Evolutionary conservation across 1,284 basidiomycete species (phyloP).

Genomic region (Hymenochaete sp.): DNA sequence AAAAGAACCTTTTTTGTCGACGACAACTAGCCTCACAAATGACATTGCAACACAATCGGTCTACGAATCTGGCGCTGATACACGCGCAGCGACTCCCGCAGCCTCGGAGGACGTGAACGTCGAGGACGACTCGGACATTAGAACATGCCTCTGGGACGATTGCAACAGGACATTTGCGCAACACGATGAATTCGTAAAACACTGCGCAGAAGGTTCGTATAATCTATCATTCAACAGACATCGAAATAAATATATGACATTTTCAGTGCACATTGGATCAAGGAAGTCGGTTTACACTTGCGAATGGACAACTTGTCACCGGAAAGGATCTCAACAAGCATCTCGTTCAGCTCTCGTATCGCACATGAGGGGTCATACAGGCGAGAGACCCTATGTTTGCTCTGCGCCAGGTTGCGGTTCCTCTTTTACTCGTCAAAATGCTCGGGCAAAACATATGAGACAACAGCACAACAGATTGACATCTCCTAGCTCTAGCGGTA

Average conservation of each 20-base stretch:
- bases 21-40: not conserved
- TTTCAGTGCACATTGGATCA: slow-evolving; percentile 70
- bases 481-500: slow-evolving; percentile 58
- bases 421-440: slow-evolving; percentile 86
- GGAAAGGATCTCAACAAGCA: slow-evolving; percentile 74
- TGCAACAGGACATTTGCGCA: slow-evolving; percentile 65
- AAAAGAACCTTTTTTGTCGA: not conserved
- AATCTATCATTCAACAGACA: no score
- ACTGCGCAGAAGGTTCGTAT: slow-evolving; percentile 76
- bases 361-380: slow-evolving; percentile 84
- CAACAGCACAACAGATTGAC: slow-evolving; percentile 79
- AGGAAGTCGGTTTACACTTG: slow-evolving; percentile 83
- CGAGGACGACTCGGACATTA: slow-evolving; percentile 33
- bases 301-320: slow-evolving; percentile 77
- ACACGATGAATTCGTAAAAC: slow-evolving; percentile 64
- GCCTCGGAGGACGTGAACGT: slow-evolving; percentile 9
- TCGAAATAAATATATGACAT: slow-evolving; percentile 5
- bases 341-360: slow-evolving; percentile 82
- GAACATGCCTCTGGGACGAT: slow-evolving; percentile 71
- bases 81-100: slow-evolving; percentile 7
- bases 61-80: slow-evolving; percentile 14
- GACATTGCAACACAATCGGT: slow-evolving; percentile 8
- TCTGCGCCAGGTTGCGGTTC: slow-evolving; percentile 86
- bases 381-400: slow-evolving; percentile 88
- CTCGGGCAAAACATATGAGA: slow-evolving; percentile 85